Evolutionary conservation across 2,329 filamentous ascomycete species (phyloP).

Genomic region (Nigrospora oryzae): DNA sequence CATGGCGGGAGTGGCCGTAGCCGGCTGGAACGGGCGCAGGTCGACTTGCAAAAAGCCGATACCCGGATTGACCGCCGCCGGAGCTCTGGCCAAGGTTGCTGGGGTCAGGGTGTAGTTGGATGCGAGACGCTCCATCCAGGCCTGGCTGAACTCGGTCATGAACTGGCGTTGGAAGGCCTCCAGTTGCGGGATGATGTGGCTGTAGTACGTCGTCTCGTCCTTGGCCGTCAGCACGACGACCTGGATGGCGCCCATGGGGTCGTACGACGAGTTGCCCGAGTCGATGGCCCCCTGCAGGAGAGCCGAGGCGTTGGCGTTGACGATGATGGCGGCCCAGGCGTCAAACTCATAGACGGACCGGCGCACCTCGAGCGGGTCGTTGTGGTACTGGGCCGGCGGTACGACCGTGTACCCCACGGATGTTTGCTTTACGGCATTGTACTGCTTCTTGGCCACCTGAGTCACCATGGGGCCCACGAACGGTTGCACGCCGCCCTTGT

Average conservation of each 20-base stretch:
- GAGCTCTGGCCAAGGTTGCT: constrained; percentile 17
- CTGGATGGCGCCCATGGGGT: constrained; percentile 50
- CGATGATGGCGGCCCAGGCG: constrained; percentile 51
- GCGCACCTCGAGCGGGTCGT: constrained; percentile 47
- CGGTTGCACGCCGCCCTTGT: constrained; percentile 26
- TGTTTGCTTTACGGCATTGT: constrained; percentile 22
- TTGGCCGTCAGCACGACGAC: constrained; percentile 45
- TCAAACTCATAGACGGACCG: constrained; percentile 50
- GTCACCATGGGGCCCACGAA: constrained; percentile 49
- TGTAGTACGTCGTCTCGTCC: constrained; percentile 44
- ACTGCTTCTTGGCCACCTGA: constrained; percentile 31
- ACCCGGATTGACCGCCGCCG: constrained; percentile 21
- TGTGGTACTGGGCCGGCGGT: constrained; percentile 39
- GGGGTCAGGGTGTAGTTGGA: constrained; percentile 25
- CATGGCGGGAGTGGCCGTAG: constrained; percentile 46
- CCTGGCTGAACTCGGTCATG: constrained; percentile 35
- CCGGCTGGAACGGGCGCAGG: constrained; percentile 49
- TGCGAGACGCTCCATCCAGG: constrained; percentile 30
- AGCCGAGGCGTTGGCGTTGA: constrained; percentile 53
- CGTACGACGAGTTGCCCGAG: constrained; percentile 48
- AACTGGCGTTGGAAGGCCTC: constrained; percentile 36
- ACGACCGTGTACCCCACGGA: constrained; percentile 42
- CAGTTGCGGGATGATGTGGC: constrained; percentile 45
- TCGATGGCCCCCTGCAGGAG: constrained; percentile 45
- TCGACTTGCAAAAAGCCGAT: constrained; percentile 30